A percentile compares a stretch with the other conserved stretches of the same genome.
Evolutionary conservation across 2,329 filamentous ascomycete species (phyloP).

Genomic region (Aureobasidium sp.): DNA sequence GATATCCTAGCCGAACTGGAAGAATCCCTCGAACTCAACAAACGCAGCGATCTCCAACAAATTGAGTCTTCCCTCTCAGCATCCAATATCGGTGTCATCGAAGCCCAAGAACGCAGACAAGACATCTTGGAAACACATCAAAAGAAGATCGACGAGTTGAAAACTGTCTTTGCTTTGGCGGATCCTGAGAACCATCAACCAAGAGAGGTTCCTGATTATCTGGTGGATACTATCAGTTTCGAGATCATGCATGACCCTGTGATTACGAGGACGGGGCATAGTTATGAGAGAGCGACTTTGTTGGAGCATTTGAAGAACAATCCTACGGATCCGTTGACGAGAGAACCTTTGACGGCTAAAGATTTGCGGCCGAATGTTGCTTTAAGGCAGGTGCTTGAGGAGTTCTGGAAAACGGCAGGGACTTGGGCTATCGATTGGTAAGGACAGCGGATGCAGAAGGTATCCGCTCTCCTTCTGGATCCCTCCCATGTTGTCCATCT

Average conservation of each 20-base stretch:
- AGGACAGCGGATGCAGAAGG: neutral
- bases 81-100: constrained; percentile 33
- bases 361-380: constrained; percentile 77
- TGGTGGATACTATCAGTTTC: constrained; percentile 69
- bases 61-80: constrained; percentile 23
- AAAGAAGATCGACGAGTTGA: constrained; percentile 35
- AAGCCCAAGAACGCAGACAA: constrained; percentile 38
- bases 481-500: neutral
- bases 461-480: neutral
- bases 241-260: constrained; percentile 56
- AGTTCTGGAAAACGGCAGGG: constrained; percentile 70
- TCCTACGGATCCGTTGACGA: constrained; percentile 72
- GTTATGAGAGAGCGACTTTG: constrained; percentile 80
- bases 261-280: constrained; percentile 73
- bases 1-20: constrained; percentile 55
- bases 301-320: constrained; percentile 74
- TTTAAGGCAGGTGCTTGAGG: constrained; percentile 71
- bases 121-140: constrained; percentile 35
- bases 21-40: constrained; percentile 40
- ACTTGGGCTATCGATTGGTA: constrained; percentile 93
- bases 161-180: constrained; percentile 38
- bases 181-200: constrained; percentile 36
- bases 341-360: constrained; percentile 57
- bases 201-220: constrained; percentile 64
- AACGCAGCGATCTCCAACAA: constrained; percentile 33